Conservation (phyloP, 352 stramenopile species). For the Sclerospora graminicola region DNA sequence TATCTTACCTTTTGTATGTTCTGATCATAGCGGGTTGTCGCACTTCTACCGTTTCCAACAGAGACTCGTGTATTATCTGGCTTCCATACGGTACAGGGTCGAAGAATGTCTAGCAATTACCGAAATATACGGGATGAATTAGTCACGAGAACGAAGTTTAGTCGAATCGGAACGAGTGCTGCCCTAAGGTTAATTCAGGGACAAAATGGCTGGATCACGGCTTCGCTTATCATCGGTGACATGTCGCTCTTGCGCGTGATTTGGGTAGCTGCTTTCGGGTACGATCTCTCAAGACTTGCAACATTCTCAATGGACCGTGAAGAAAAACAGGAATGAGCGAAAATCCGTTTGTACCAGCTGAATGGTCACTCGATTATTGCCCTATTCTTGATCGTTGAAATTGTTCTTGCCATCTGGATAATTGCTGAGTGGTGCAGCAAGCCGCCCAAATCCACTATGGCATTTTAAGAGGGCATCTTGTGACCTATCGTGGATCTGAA, state of each 20-base stretch:
- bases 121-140: constrained; percentile 1
- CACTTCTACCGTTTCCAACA: too few relatives aligned
- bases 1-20: too few relatives aligned
- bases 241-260: constrained; percentile 18
- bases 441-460: constrained; percentile 45
- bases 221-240: constrained; percentile 21
- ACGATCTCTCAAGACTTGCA: constrained; percentile 32
- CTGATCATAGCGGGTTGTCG: too few relatives aligned
- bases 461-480: constrained; percentile 25
- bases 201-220: constrained; percentile 18
- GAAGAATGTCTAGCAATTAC: not conserved
- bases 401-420: constrained; percentile 14
- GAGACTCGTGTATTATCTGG: constrained; percentile 17
- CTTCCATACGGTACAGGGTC: not conserved
- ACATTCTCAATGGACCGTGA: constrained; percentile 25
- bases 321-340: constrained; percentile 20
- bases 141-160: constrained; percentile 15
- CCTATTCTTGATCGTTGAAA: constrained; percentile 10
- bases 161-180: constrained; percentile 18
- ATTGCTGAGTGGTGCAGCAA: constrained; percentile 32
- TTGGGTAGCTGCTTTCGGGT: constrained; percentile 29
- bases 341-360: constrained; percentile 22
- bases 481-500: constrained; percentile 47
- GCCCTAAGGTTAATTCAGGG: constrained; percentile 13
- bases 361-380: constrained; percentile 13